These are phyloP conservation scores for Cotoneaster glaucophyllus DNA, from an alignment of 306 rosid species.

Conservation along the genomic window DNA sequence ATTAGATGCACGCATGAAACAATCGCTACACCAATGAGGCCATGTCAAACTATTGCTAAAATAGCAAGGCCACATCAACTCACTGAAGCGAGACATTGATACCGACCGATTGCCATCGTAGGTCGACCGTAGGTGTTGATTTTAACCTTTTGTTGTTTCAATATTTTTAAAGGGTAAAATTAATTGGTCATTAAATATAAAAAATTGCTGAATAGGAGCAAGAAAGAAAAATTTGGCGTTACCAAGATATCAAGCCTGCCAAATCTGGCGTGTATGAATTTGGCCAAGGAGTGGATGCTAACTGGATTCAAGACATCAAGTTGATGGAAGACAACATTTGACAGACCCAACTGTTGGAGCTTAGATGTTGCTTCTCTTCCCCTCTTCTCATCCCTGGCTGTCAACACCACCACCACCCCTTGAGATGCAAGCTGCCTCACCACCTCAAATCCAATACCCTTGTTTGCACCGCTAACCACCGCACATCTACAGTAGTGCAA, in stretches of 20 bases:
- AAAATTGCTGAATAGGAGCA: not conserved
- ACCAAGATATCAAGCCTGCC: slow-evolving; percentile 59
- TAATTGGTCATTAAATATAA: too few species aligned
- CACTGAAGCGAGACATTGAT: too few species aligned
- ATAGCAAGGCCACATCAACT: too few species aligned
- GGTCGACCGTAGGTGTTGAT: too few species aligned
- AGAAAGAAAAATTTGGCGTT: not conserved
- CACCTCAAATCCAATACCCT: slow-evolving; percentile 44
- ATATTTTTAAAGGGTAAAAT: too few species aligned
- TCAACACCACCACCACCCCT: slow-evolving; percentile 42
- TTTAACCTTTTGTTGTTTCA: too few species aligned
- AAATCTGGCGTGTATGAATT: slow-evolving; percentile 25
- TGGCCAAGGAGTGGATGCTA: slow-evolving; percentile 33
- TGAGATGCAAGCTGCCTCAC: slow-evolving; percentile 35
- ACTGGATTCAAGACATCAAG: slow-evolving; percentile 40
- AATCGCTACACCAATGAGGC: too few species aligned
- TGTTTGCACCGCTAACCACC: slow-evolving; percentile 52
- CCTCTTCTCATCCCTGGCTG: slow-evolving; percentile 44
- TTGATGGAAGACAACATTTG: slow-evolving; percentile 40
- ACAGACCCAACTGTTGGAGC: slow-evolving; percentile 34
- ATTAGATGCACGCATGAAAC: too few species aligned
- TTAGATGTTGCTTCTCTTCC: slow-evolving; percentile 29
- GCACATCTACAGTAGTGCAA: slow-evolving; percentile 19
- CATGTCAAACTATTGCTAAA: too few species aligned
- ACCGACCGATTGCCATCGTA: too few species aligned